Evolutionary conservation across 73 alveolate genomes (phyloP).

Genomic region (Paramecium pentaurelia): DNA sequence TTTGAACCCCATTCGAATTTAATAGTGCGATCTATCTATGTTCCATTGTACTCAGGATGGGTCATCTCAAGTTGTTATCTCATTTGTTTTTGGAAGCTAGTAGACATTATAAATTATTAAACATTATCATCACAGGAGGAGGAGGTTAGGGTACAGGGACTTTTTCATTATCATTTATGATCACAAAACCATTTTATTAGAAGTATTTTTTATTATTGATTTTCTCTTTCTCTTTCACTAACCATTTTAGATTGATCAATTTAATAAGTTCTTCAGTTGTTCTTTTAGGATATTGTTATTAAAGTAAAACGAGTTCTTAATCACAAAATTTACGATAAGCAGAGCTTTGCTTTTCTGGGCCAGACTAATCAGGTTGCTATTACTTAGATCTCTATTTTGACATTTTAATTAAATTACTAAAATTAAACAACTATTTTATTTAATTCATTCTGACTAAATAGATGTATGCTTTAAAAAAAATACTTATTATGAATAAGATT

Average conservation of each 20-base stretch:
- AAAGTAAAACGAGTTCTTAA: neutral
- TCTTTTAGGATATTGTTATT: neutral
- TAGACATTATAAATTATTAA: neutral
- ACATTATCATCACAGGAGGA: neutral
- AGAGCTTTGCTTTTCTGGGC: neutral
- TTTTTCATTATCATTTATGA: neutral
- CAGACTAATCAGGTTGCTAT: neutral
- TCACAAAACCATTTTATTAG: neutral
- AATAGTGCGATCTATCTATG: neutral
- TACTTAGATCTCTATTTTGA: neutral
- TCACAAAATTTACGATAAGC: neutral
- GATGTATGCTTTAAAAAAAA: no score
- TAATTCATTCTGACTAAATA: neutral
- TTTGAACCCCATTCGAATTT: neutral
- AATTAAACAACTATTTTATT: neutral
- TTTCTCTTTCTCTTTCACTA: neutral
- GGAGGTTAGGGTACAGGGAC: constrained; percentile 19
- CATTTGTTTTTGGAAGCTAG: neutral
- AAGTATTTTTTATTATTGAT: neutral
- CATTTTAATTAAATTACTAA: neutral
- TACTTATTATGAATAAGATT: neutral
- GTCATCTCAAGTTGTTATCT: neutral
- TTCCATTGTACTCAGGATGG: neutral
- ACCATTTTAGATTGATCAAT: neutral
- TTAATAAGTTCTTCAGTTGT: neutral